phyloP scores from a whole-genome alignment of 805 yeast genomes.

The Candida pseudoglaebosa region DNA sequence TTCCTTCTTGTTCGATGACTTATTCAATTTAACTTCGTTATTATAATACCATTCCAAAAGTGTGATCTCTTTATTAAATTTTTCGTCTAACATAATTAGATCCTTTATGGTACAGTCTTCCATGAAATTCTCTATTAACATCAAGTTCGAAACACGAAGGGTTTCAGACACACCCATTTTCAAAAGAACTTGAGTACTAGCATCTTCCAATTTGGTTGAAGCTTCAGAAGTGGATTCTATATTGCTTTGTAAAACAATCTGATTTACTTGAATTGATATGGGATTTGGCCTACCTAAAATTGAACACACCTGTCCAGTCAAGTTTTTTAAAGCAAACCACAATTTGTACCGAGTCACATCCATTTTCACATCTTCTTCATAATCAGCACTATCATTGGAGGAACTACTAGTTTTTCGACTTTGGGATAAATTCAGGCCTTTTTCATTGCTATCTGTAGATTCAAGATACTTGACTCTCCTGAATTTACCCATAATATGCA shows the following conservation, averaged over 20 bases:
- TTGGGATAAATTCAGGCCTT: not conserved
- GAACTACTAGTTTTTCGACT: not conserved
- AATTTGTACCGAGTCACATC: slow-evolving; percentile 38
- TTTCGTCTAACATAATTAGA: slow-evolving; percentile 35
- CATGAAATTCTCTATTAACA: slow-evolving; percentile 50
- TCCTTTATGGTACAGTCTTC: slow-evolving; percentile 40
- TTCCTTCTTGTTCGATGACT: not conserved
- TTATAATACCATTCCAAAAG: slow-evolving; percentile 17
- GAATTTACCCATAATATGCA: slow-evolving; percentile 42
- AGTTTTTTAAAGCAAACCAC: slow-evolving; percentile 48
- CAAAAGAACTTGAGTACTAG: slow-evolving; percentile 27
- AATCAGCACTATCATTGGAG: slow-evolving; percentile 13
- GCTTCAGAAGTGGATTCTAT: slow-evolving; percentile 13
- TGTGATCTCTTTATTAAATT: slow-evolving; percentile 41
- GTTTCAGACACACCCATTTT: slow-evolving; percentile 50
- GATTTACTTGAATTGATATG: slow-evolving; percentile 40
- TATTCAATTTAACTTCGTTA: not conserved
- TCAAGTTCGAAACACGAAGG: slow-evolving; percentile 44
- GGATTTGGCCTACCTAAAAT: slow-evolving; percentile 55
- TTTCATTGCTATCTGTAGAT: not conserved
- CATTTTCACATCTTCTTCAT: slow-evolving; percentile 32
- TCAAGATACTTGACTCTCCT: slow-evolving; percentile 9
- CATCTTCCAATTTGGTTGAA: slow-evolving; percentile 14
- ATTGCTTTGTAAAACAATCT: slow-evolving; percentile 7
- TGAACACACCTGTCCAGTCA: slow-evolving; percentile 47